Evolutionary conservation across 768 basidiomycete species (phyloP).

Genomic region (Leccinellum albellum): DNA sequence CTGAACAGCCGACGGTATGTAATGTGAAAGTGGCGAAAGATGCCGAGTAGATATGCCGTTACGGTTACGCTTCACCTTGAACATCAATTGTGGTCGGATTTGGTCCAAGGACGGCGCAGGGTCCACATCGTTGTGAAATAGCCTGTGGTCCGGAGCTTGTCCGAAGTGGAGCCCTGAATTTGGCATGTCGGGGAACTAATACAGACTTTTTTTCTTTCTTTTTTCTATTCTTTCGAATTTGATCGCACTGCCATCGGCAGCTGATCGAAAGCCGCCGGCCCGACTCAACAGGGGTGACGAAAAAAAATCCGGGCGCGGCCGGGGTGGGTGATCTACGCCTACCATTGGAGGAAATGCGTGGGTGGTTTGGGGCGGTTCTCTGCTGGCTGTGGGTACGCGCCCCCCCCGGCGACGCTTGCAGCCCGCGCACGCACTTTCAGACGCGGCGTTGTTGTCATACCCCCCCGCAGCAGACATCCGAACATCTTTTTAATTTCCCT

Average conservation of each 20-base stretch:
- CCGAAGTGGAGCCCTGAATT: constrained; percentile 1
- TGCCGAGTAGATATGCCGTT: constrained; percentile 18
- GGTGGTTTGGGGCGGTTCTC: neutral
- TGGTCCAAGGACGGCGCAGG: neutral
- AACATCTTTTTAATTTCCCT: constrained; percentile 12
- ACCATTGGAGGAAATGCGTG: constrained; percentile 14
- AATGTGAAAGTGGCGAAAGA: constrained; percentile 13
- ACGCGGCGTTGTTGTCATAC: neutral
- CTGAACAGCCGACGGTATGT: constrained; percentile 27
- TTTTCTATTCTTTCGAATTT: constrained; percentile 3
- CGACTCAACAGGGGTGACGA: constrained; percentile 18
- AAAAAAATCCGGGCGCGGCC: constrained; percentile 26
- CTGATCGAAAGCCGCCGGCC: constrained; percentile 34
- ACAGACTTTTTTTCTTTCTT: constrained; percentile 2
- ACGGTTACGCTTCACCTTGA: neutral
- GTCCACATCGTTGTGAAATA: neutral
- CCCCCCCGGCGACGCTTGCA: neutral
- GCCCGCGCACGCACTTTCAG: constrained; percentile 12
- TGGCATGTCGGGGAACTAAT: neutral
- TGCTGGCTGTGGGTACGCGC: neutral
- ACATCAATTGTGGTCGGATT: neutral
- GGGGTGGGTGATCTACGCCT: constrained; percentile 26
- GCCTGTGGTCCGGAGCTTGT: neutral
- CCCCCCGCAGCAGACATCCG: neutral
- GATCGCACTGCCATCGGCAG: constrained; percentile 24